phyloP scores from a whole-genome alignment of 139 green algal genomes.

The Limnomonas spitsbergensis region DNA sequence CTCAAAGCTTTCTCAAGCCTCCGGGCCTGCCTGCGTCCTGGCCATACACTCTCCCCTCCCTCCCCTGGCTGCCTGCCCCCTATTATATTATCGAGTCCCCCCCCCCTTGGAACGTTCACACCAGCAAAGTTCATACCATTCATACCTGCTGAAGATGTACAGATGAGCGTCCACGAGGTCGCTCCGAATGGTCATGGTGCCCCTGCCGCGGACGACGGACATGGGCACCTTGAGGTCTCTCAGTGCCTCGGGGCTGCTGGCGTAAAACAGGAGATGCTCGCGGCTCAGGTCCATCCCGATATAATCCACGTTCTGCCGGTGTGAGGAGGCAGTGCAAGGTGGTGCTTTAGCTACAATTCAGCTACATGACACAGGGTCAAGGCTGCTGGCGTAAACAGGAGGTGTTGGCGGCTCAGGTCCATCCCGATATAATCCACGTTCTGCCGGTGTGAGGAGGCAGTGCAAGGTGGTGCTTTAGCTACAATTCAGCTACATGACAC shows the following conservation, averaged over 20 bases:
- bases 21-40: no score
- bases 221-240: conserved; percentile 44
- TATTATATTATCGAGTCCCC: no score
- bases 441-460: no score
- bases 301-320: conserved; percentile 72
- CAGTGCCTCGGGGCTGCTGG: conserved; percentile 47
- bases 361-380: conserved; percentile 36
- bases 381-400: conserved; percentile 65
- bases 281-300: conserved; percentile 57
- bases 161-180: conserved; percentile 65
- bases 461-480: no score
- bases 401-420: conserved; percentile 42
- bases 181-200: conserved; percentile 41
- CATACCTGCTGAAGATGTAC: conserved; percentile 55
- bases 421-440: conserved; percentile 80
- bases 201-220: conserved; percentile 19
- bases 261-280: conserved; percentile 68
- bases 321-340: no score
- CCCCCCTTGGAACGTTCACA: no score
- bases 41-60: no score
- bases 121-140: neutral
- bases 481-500: no score
- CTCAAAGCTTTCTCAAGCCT: no score
- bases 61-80: no score
- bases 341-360: no score